Percentiles rank a stretch among this genome's conserved stretches.
These are phyloP conservation scores for Encephalitozoon intestinalis DNA, from an alignment of 371 early-diverging fungal genomes.

Conservation along the genomic window DNA sequence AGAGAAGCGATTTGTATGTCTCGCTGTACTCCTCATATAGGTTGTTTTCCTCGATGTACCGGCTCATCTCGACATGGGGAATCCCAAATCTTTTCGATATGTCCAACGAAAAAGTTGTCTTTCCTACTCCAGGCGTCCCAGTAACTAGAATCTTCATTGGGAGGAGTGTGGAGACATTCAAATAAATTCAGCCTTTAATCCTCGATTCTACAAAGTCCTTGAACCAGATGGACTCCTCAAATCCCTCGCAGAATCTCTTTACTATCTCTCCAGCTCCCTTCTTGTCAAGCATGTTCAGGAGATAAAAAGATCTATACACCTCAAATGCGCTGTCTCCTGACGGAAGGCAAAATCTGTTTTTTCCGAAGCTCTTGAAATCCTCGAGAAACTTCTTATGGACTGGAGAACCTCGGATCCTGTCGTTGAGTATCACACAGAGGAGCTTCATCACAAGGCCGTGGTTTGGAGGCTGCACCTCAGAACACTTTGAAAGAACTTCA, in stretches of 20 bases:
- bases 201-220: not conserved
- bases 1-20: conserved; percentile 74
- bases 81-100: conserved; percentile 66
- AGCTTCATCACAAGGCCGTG: not conserved
- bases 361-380: conserved; percentile 23
- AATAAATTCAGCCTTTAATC: not conserved
- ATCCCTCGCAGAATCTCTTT: not conserved
- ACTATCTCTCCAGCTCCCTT: conserved; percentile 25
- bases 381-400: conserved; percentile 17
- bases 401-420: not conserved
- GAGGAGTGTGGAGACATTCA: not conserved
- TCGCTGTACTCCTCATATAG: conserved; percentile 76
- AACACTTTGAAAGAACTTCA: not conserved
- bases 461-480: not conserved
- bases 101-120: conserved; percentile 78
- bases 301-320: conserved; percentile 37
- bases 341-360: conserved; percentile 21
- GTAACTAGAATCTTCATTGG: conserved; percentile 78
- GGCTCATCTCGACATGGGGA: conserved; percentile 73
- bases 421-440: conserved; percentile 40
- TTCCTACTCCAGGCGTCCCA: conserved; percentile 93
- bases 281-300: conserved; percentile 28
- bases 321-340: conserved; percentile 21
- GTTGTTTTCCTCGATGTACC: conserved; percentile 71
- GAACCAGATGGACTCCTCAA: not conserved